Evolutionary conservation across 768 basidiomycete genomes (phyloP).

Genomic region (Trametes punicea): DNA sequence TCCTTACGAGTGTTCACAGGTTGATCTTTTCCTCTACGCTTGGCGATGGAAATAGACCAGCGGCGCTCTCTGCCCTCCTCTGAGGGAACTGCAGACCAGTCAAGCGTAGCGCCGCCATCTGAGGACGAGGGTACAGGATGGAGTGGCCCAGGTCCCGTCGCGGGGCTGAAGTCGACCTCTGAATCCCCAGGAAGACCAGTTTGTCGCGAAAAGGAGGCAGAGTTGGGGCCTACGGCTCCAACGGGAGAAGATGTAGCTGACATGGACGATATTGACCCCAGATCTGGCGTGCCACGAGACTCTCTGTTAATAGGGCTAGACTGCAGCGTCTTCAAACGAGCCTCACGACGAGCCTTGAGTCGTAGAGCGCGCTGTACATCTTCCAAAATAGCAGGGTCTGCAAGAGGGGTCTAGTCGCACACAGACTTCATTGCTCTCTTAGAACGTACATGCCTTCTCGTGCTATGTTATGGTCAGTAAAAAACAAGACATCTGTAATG

Average conservation of each 20-base stretch:
- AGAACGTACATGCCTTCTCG: conserved; percentile 63
- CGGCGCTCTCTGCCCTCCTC: conserved; percentile 63
- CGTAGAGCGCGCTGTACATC: conserved; percentile 76
- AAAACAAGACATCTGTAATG: neutral
- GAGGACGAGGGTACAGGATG: conserved; percentile 71
- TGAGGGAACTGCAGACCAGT: conserved; percentile 60
- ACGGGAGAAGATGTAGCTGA: conserved; percentile 34
- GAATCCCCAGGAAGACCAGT: conserved; percentile 24
- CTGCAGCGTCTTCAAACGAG: conserved; percentile 42
- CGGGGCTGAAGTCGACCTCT: conserved; percentile 72
- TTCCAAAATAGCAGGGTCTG: conserved; percentile 78
- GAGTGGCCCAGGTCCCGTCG: conserved; percentile 41
- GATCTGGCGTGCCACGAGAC: conserved; percentile 26
- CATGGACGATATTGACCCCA: conserved; percentile 28
- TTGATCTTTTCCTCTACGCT: conserved; percentile 57
- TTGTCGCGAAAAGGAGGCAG: conserved; percentile 2
- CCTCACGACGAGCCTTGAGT: conserved; percentile 72
- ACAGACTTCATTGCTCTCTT: too few relatives aligned
- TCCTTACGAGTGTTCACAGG: conserved; percentile 39
- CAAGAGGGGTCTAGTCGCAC: neutral
- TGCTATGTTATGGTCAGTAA: conserved; percentile 40
- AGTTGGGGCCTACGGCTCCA: neutral
- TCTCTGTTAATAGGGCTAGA: conserved; percentile 21
- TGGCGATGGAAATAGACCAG: conserved; percentile 58
- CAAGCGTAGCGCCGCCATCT: conserved; percentile 67